A percentile compares a stretch with the other conserved stretches of the same genome.
phyloP scores from a whole-genome alignment of 805 yeast genomes.

The Metschnikowia gelsemii region DNA sequence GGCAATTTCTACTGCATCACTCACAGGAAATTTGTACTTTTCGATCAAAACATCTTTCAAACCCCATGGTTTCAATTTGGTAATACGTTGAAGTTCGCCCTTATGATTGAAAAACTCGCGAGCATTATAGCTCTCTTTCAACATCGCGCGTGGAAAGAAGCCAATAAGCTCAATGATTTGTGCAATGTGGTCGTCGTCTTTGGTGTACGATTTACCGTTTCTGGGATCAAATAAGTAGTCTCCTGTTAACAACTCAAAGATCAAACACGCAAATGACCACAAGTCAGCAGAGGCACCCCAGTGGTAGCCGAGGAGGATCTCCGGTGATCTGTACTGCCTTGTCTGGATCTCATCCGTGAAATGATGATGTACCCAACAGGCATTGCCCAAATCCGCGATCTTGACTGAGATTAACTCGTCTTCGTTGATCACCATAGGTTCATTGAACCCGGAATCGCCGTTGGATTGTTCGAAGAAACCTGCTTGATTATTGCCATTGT shows the following conservation, averaged over 20 bases:
- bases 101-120: conserved; percentile 23
- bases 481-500: conserved; percentile 21
- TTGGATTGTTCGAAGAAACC: conserved; percentile 11
- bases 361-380: conserved; percentile 62
- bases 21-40: conserved; percentile 51
- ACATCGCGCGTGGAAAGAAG: conserved; percentile 40
- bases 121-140: conserved; percentile 35
- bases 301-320: conserved; percentile 51
- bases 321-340: conserved; percentile 66
- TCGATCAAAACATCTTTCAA: conserved; percentile 48
- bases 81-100: conserved; percentile 43
- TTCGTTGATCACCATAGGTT: conserved; percentile 28
- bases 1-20: conserved; percentile 69
- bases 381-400: conserved; percentile 70
- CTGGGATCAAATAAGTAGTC: conserved; percentile 64
- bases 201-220: conserved; percentile 44
- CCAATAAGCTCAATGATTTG: conserved; percentile 58
- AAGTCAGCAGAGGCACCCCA: conserved; percentile 67
- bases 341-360: conserved; percentile 70
- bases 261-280: conserved; percentile 60
- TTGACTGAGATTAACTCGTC: conserved; percentile 54
- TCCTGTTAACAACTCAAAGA: conserved; percentile 60
- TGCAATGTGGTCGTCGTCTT: conserved; percentile 63
- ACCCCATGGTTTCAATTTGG: conserved; percentile 51
- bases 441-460: conserved; percentile 9